Base-by-base conservation (phyloP, 1,284 basidiomycete genomes). In the Anthracocystis walkeri region DNA sequence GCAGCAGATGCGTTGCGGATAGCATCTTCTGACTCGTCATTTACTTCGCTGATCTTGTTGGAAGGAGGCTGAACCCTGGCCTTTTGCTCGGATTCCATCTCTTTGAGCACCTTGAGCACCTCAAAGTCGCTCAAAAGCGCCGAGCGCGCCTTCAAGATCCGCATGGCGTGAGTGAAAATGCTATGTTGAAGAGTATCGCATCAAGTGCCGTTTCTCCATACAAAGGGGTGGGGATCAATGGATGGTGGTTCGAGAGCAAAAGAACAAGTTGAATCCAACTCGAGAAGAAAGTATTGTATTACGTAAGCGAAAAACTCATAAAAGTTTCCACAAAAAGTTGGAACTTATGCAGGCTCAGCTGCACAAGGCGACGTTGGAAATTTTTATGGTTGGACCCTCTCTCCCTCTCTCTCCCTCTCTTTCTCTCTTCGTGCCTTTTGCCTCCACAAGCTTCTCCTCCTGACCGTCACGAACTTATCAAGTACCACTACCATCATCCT, bases 61-160 rank as follows among this genome's bases (percentile, higher is more conserved):
- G 83, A 57, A 23, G 72, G 40, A 76, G 74, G 51, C 87, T 87
- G 10, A 86, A 80, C 54, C n/a, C 8, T 87, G 16, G 48, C 54
- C 46, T 75, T 73, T 80, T 92, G 89, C 74, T 93, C 90, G 25
- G 87, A 88, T 84, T 94, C 92, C 53, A 93, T 90, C 59, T 92
- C 90, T 46, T 90, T 89, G 60, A 97, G 90, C 64, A 95, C 89
- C 20, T 88, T 84, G 45, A 96, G 88, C 70, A 97, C 94, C 86
- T 97, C 95, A 81, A 89, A 90, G 86, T 95, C 94, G 45, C 92
- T 91, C 12, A 95, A 88, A 60, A 95, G 90, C 10, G 92, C 92
- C 6, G 93, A 89, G 42, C 92, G 90, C 20, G 90, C 86, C 71
- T 92, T 91, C 62, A 95, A 81, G 65, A 97, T 90, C 92, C 94